Conservation (phyloP, 768 basidiomycete species). For the Gautieria morchelliformis region DNA sequence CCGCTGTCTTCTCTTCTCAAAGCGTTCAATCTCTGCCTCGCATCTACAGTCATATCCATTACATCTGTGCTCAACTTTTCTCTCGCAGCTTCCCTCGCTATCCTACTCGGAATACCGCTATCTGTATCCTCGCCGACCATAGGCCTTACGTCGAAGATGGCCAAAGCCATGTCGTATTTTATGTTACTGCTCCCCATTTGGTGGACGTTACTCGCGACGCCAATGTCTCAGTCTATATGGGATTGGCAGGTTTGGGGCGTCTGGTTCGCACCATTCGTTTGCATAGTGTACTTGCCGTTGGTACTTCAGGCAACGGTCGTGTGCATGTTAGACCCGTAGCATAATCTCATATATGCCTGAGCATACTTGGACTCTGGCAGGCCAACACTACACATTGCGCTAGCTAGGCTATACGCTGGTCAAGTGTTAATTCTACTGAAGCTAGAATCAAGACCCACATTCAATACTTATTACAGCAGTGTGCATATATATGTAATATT, state of each 20-base stretch:
- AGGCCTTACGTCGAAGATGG: not conserved
- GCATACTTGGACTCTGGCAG: too few species aligned
- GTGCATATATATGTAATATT: too few species aligned
- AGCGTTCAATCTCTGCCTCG: conserved; percentile 67
- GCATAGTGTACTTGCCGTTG: conserved; percentile 68
- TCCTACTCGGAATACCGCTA: conserved; percentile 60
- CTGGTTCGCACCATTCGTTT: conserved; percentile 79
- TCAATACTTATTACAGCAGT: too few species aligned
- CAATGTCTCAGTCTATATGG: conserved; percentile 47
- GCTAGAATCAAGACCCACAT: too few species aligned
- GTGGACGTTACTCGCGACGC: conserved; percentile 35
- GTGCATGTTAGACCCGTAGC: conserved; percentile 17
- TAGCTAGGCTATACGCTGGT: too few species aligned
- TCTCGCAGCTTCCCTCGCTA: conserved; percentile 63
- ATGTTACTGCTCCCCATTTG: conserved; percentile 44
- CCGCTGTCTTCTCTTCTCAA: conserved; percentile 44
- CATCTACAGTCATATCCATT: conserved; percentile 80
- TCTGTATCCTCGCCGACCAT: conserved; percentile 21
- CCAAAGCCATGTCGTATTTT: conserved; percentile 29
- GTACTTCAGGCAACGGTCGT: conserved; percentile 62
- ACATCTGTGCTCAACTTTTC: conserved; percentile 90
- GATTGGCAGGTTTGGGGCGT: conserved; percentile 72
- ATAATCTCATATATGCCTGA: too few species aligned
- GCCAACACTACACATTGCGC: too few species aligned
- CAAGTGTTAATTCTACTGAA: too few species aligned